These are phyloP conservation scores for Fusarium phyllophilum DNA, from an alignment of 2,329 filamentous ascomycete genomes.

Conservation along the genomic window DNA sequence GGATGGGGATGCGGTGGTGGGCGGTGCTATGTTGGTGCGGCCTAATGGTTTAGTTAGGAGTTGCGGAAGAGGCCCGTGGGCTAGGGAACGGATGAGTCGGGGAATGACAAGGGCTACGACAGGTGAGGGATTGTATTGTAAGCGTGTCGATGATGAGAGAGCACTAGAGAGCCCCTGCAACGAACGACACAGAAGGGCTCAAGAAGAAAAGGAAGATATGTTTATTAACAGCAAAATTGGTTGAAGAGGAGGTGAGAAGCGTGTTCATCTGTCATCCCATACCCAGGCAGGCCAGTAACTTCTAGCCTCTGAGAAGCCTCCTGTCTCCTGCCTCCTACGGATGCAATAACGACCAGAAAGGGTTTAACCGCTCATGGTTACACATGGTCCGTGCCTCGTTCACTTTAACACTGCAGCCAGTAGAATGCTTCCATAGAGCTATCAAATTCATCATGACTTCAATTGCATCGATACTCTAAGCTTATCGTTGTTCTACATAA, in stretches of 20 bases:
- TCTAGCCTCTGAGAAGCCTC: constrained; percentile 32
- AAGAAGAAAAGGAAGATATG: neutral
- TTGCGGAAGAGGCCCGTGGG: constrained; percentile 37
- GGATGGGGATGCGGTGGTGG: constrained; percentile 30
- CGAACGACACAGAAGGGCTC: neutral
- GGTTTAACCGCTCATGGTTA: constrained; percentile 19
- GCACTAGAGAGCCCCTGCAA: neutral
- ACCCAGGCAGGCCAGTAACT: constrained; percentile 15
- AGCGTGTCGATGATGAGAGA: constrained; percentile 7
- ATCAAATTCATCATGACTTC: constrained; percentile 44
- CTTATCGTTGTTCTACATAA: constrained; percentile 9
- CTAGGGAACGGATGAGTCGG: constrained; percentile 33
- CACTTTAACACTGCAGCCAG: constrained; percentile 29
- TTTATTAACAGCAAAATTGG: constrained; percentile 7
- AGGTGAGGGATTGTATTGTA: neutral
- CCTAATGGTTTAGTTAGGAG: constrained; percentile 32
- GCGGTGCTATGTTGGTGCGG: constrained; percentile 32
- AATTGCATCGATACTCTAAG: constrained; percentile 29
- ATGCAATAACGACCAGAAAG: constrained; percentile 23
- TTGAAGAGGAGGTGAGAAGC: constrained; percentile 31
- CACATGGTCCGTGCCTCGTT: constrained; percentile 36
- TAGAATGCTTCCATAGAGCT: constrained; percentile 29
- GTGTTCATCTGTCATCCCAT: constrained; percentile 31
- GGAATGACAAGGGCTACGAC: constrained; percentile 15
- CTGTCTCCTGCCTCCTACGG: constrained; percentile 26